Evolutionary conservation across 345 rosid genomes (phyloP).

Genomic region (Eucalyptus dawsonii): DNA sequence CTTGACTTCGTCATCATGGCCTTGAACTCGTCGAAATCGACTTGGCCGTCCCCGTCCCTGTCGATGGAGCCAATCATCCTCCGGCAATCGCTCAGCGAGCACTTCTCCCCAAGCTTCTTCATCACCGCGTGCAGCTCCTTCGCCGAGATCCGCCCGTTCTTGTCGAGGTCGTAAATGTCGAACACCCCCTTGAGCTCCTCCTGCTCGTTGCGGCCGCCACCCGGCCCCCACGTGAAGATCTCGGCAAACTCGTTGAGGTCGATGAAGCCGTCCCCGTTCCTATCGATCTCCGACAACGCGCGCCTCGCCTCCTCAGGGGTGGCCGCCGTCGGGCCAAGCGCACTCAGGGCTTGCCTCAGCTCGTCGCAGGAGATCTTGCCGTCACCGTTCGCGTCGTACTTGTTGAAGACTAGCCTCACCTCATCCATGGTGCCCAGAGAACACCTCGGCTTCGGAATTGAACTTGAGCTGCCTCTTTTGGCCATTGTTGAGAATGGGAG

Average conservation of each 20-base stretch:
- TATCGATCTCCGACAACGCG: constrained; percentile 67
- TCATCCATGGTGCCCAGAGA: constrained; percentile 22
- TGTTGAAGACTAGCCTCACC: constrained; percentile 32
- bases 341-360: constrained; percentile 34
- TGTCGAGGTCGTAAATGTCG: constrained; percentile 60
- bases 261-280: constrained; percentile 74
- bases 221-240: constrained; percentile 4
- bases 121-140: constrained; percentile 60
- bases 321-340: constrained; percentile 26
- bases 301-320: constrained; percentile 35
- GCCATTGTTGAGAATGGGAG: background rate
- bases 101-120: constrained; percentile 70
- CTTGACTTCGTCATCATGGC: constrained; percentile 48
- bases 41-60: constrained; percentile 78
- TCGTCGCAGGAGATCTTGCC: constrained; percentile 74
- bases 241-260: constrained; percentile 68
- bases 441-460: background rate
- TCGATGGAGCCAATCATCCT: constrained; percentile 85
- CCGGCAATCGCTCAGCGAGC: constrained; percentile 50
- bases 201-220: background rate
- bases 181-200: constrained; percentile 61
- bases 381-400: constrained; percentile 84
- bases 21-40: constrained; percentile 88
- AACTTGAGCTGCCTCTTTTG: background rate
- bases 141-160: constrained; percentile 70